Base-by-base conservation (phyloP, 2,329 filamentous ascomycete genomes). In the Trichoderma guizhouense region DNA sequence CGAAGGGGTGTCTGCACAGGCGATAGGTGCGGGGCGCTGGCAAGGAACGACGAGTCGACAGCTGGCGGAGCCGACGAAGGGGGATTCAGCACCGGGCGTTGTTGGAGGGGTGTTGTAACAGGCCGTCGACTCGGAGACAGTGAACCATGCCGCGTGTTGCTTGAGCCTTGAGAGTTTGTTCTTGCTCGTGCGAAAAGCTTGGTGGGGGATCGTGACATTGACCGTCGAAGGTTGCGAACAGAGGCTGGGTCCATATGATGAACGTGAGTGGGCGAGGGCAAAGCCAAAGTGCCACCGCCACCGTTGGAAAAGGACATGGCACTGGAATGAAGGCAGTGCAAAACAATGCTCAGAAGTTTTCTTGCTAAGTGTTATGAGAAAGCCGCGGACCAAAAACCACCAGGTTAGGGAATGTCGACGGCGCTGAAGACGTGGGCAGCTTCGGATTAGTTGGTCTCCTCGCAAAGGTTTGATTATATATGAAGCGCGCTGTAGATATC, bases 171-270 rank as follows among this genome's bases (percentile, higher is more conserved):
- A 0, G 86, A 87, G 58, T 81, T 81, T 60, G 83, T 81, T 74
- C 86, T 81, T 60, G 83, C 80, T 74, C 86, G 85, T 65, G 82
- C 80, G 43, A 97, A 84, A 71, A 96, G 95, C 81, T 96, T 97
- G 36, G 95, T 97, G 12, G 95, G 95, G n/a, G 95, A 98, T 77
- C 94, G 89, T 71, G 95, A 98, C 74, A 98, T 86, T 30, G 95
- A 97, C 76, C 94, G 92, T 75, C 95, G 89, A 72, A 98, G 86
- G 77, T 94, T 93, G 79, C 93, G 89, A 74, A 97, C 92, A 72
- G 93, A 91, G 65, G 93, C 90, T 73, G 92, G 91, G 84, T 97
- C 93, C 77, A 95, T 92, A 82, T 93, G 91, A 80, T 93, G 93
- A 73, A 90, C 89, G 78, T 93, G 91, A 62, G 93, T 95, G 72